These are phyloP conservation scores for Bipolaris victoriae DNA, from an alignment of 2,329 filamentous ascomycete species.

Conservation along the genomic window DNA sequence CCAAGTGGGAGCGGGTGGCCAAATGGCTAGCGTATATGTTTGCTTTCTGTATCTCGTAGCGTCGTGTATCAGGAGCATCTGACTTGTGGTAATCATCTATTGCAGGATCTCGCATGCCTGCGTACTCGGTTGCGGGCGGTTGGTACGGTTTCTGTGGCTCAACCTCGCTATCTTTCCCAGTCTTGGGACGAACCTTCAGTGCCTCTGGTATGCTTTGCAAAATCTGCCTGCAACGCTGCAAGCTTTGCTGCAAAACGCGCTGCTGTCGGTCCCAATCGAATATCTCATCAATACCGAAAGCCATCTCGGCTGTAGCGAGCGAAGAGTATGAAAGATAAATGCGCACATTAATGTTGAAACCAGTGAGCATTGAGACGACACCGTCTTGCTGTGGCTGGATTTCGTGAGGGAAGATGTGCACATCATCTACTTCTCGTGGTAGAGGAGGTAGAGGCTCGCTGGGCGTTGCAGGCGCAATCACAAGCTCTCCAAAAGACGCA, in stretches of 20 bases:
- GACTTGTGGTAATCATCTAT: constrained; percentile 30
- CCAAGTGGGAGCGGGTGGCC: constrained; percentile 80
- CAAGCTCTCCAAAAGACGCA: constrained; percentile 71
- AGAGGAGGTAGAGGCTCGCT: constrained; percentile 78
- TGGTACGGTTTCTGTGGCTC: constrained; percentile 43
- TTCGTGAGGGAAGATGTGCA: constrained; percentile 74
- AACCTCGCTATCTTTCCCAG: constrained; percentile 39
- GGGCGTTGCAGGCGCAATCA: constrained; percentile 77
- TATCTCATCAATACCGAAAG: constrained; percentile 78
- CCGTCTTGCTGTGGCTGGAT: constrained; percentile 73
- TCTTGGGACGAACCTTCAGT: constrained; percentile 63
- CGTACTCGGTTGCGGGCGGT: constrained; percentile 47
- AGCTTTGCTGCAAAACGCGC: constrained; percentile 71
- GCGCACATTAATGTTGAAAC: constrained; percentile 79
- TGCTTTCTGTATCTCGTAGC: constrained; percentile 86
- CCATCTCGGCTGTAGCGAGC: constrained; percentile 78
- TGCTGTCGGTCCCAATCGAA: constrained; percentile 80
- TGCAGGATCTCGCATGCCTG: constrained; percentile 35
- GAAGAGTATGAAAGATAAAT: constrained; percentile 82
- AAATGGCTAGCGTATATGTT: constrained; percentile 86
- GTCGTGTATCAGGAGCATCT: constrained; percentile 48
- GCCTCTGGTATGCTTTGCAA: constrained; percentile 72
- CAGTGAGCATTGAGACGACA: constrained; percentile 72
- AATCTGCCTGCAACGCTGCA: constrained; percentile 72
- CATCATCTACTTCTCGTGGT: constrained; percentile 83